Evolutionary conservation across 202 grass and related monocot genomes (phyloP).

Genomic region (Miscanthus sacchariflorus): DNA sequence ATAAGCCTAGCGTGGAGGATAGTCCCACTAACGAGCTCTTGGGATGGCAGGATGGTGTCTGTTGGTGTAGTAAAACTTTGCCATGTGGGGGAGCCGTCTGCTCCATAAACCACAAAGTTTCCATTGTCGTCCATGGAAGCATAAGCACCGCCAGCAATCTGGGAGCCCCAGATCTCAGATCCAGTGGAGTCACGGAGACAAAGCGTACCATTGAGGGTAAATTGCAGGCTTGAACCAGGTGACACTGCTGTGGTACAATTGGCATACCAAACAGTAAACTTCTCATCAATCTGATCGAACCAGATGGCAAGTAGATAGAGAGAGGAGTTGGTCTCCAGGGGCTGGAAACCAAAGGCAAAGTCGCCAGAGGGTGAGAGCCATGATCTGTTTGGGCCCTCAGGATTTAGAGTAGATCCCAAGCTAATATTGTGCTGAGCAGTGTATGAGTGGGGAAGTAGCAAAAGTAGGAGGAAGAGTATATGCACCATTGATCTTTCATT

Average conservation of each 20-base stretch:
- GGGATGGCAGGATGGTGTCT: conserved; percentile 33
- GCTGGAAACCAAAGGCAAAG: conserved; percentile 9
- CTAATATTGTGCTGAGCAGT: conserved; percentile 19
- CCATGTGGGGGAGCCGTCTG: background rate
- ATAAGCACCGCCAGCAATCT: background rate
- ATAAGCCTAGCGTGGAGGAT: conserved; percentile 23
- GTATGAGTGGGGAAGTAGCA: background rate
- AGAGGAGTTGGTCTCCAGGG: conserved; percentile 4
- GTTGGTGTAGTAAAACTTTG: conserved; percentile 30
- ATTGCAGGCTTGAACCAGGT: conserved; percentile 22
- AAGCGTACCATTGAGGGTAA: background rate
- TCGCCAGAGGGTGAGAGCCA: conserved; percentile 16
- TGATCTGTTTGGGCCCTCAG: conserved; percentile 19
- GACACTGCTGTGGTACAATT: background rate
- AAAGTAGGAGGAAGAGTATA: background rate
- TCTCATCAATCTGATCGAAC: conserved; percentile 24
- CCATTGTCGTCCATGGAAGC: conserved; percentile 21
- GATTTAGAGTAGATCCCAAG: background rate
- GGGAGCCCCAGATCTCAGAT: background rate
- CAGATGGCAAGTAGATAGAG: conserved; percentile 16
- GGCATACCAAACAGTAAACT: conserved; percentile 18
- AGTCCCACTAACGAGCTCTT: conserved; percentile 1
- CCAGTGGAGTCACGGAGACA: conserved; percentile 4
- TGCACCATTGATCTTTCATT: background rate
- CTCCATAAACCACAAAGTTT: conserved; percentile 22